phyloP scores from a whole-genome alignment of 345 rosid genomes.

The Iberis pinnata region DNA sequence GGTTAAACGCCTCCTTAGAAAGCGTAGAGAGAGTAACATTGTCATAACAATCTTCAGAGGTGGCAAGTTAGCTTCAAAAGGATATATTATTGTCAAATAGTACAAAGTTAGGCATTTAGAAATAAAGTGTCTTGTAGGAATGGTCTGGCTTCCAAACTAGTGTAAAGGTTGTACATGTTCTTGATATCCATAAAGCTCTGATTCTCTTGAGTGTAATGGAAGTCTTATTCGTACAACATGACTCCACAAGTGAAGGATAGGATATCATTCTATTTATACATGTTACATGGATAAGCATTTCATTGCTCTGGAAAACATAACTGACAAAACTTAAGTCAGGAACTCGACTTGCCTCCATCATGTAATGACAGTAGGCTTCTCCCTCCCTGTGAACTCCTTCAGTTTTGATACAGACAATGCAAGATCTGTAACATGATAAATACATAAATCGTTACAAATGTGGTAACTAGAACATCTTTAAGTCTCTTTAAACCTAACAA shows the following conservation, averaged over 20 bases:
- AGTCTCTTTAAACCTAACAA: not conserved
- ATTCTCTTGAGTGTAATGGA: too few relatives aligned
- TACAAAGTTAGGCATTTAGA: too few relatives aligned
- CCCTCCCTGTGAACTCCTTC: slow-evolving; percentile 83
- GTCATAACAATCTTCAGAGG: too few relatives aligned
- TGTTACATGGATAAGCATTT: slow-evolving; percentile 23
- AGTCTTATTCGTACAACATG: too few relatives aligned
- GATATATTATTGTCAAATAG: too few relatives aligned
- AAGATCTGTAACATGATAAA: slow-evolving; percentile 50
- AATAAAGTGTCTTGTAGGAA: too few relatives aligned
- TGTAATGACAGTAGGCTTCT: slow-evolving; percentile 94
- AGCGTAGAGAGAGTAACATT: too few relatives aligned
- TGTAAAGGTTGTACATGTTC: too few relatives aligned
- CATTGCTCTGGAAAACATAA: slow-evolving; percentile 23
- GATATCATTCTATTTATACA: slow-evolving; percentile 1
- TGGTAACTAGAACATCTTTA: slow-evolving; percentile 2
- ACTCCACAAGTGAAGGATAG: slow-evolving; percentile 12
- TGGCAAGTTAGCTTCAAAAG: too few relatives aligned
- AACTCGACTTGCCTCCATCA: slow-evolving; percentile 33
- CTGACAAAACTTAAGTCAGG: slow-evolving; percentile 41
- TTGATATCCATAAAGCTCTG: too few relatives aligned
- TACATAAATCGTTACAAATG: slow-evolving; percentile 9
- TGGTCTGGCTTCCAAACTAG: too few relatives aligned
- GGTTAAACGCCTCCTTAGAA: too few relatives aligned
- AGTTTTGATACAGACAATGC: slow-evolving; percentile 82